Evolutionary conservation across 2,329 filamentous ascomycete species (phyloP).

Genomic region (Epichloe sylvatica): DNA sequence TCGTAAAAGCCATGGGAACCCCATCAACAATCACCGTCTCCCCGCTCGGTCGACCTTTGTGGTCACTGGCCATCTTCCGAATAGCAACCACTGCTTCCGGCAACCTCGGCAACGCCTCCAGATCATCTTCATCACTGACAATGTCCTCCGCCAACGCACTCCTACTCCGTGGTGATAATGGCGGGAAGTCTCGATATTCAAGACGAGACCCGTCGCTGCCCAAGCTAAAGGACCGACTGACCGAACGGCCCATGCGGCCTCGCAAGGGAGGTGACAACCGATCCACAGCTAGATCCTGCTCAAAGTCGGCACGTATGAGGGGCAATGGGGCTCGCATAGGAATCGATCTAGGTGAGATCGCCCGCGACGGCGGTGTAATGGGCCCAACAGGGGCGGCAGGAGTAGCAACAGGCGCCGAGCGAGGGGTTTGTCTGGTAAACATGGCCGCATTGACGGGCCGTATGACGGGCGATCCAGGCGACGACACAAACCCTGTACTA

Average conservation of each 20-base stretch:
- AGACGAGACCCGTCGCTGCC: conserved; percentile 18
- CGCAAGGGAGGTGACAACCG: conserved; percentile 22
- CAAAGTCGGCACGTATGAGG: conserved; percentile 21
- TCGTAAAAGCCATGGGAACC: conserved; percentile 17
- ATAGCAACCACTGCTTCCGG: conserved; percentile 21
- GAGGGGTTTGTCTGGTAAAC: neutral
- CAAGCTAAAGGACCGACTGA: conserved; percentile 23
- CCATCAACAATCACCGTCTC: conserved; percentile 19
- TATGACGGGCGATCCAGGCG: conserved; percentile 19
- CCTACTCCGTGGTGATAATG: conserved; percentile 22
- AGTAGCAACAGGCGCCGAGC: neutral
- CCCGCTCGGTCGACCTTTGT: conserved; percentile 7
- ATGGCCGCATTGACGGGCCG: conserved; percentile 14
- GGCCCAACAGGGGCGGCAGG: neutral
- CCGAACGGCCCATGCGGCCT: conserved; percentile 15
- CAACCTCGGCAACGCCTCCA: conserved; percentile 19
- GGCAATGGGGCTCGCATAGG: conserved; percentile 19
- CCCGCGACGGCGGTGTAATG: conserved; percentile 13
- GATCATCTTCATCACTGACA: conserved; percentile 9
- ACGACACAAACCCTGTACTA: conserved; percentile 5
- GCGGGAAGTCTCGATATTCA: conserved; percentile 22
- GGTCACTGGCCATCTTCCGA: conserved; percentile 13
- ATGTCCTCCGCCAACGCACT: conserved; percentile 13
- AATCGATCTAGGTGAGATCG: conserved; percentile 18
- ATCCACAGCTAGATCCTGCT: conserved; percentile 25